phyloP scores from a whole-genome alignment of 164 flowering plant genomes.

The Pachysandra terminalis region DNA sequence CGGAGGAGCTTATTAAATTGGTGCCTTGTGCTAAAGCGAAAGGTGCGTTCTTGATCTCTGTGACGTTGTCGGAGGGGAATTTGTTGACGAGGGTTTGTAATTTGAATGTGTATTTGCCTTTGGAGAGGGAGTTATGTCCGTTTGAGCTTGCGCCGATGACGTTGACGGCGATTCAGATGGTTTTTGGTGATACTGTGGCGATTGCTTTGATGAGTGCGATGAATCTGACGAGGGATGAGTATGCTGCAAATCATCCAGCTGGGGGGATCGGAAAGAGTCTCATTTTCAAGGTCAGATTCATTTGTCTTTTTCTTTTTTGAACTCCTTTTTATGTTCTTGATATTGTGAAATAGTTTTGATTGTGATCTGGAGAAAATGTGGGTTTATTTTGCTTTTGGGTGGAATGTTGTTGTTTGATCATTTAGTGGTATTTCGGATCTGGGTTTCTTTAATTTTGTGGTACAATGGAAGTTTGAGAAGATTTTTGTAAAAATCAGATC shows the following conservation, averaged over 20 bases:
- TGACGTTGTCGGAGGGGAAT: slow-evolving; percentile 54
- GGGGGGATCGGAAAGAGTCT: slow-evolving; percentile 90
- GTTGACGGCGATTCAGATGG: slow-evolving; percentile 97
- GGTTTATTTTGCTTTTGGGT: background rate
- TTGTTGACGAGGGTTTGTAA: too few species aligned
- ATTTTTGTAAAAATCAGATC: background rate
- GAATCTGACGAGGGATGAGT: slow-evolving; percentile 71
- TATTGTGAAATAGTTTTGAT: background rate
- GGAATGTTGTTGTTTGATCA: background rate
- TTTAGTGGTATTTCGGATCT: background rate
- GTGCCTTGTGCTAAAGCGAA: slow-evolving; percentile 89
- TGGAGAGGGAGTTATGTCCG: slow-evolving; percentile 93
- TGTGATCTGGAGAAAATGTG: background rate
- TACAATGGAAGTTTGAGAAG: too few species aligned
- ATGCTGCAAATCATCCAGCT: slow-evolving; percentile 93
- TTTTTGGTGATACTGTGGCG: too few species aligned
- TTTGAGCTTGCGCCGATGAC: slow-evolving; percentile 96
- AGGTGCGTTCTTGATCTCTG: slow-evolving; percentile 64
- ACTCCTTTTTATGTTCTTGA: background rate
- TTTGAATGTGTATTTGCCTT: slow-evolving; percentile 84
- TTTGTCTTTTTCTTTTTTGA: background rate
- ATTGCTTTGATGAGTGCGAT: slow-evolving; percentile 86
- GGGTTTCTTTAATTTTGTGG: background rate
- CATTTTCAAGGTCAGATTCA: slow-evolving; percentile 73
- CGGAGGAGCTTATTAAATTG: slow-evolving; percentile 75